A percentile compares a stretch with the other conserved stretches of the same genome.
phyloP scores from a whole-genome alignment of 768 basidiomycete species.

The Lactarius evosmus region DNA sequence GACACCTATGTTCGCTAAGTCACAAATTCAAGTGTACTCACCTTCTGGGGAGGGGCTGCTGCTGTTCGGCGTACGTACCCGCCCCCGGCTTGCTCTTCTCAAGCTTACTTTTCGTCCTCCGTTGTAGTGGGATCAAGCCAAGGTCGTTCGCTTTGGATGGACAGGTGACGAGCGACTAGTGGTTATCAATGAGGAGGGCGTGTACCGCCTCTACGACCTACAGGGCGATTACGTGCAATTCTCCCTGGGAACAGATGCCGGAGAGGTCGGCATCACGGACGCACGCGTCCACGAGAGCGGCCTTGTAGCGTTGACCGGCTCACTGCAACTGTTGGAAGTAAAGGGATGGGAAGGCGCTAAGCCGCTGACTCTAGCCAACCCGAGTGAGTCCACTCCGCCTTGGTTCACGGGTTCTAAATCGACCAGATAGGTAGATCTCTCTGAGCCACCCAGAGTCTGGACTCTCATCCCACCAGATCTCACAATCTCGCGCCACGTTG shows the following conservation, averaged over 20 bases:
- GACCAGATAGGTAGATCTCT: slow-evolving; percentile 48
- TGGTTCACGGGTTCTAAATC: slow-evolving; percentile 9
- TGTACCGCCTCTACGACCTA: slow-evolving; percentile 85
- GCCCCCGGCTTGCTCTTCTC: slow-evolving; percentile 9
- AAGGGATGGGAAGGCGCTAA: slow-evolving; percentile 84
- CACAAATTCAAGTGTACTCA: slow-evolving; percentile 86
- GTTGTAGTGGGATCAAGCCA: slow-evolving; percentile 84
- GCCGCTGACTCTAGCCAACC: slow-evolving; percentile 66
- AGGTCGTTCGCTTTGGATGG: slow-evolving; percentile 82
- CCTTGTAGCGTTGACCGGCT: slow-evolving; percentile 78
- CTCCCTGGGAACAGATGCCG: slow-evolving; percentile 78
- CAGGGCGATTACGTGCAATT: slow-evolving; percentile 83
- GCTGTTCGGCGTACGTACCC: slow-evolving; percentile 66
- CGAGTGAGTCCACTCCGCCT: slow-evolving; percentile 50
- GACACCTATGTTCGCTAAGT: slow-evolving; percentile 57
- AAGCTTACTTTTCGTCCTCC: slow-evolving; percentile 24
- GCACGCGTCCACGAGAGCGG: slow-evolving; percentile 86
- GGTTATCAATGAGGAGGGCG: slow-evolving; percentile 88
- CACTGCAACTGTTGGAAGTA: slow-evolving; percentile 75
- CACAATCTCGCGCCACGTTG: slow-evolving; percentile 85
- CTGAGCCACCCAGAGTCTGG: slow-evolving; percentile 81
- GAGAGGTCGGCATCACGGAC: slow-evolving; percentile 79
- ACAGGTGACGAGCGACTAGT: slow-evolving; percentile 77
- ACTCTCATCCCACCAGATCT: slow-evolving; percentile 85
- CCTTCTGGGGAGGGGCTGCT: slow-evolving; percentile 73